Evolutionary conservation across 495 filamentous ascomycete species (phyloP).

Genomic region (Podospora conica): DNA sequence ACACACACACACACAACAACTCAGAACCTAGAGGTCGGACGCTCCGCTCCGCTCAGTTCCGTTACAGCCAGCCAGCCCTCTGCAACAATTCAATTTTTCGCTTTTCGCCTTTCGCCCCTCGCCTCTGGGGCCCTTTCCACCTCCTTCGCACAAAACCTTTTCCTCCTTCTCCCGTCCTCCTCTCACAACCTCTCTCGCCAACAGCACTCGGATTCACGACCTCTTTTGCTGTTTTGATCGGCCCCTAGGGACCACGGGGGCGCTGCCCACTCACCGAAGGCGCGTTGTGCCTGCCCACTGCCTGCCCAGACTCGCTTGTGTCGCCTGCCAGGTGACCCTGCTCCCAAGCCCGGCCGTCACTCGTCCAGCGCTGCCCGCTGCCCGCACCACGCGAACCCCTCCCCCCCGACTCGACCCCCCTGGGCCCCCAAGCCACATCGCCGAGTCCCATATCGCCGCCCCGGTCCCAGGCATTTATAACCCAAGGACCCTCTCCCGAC

Average conservation of each 20-base stretch:
- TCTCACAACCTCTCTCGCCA: neutral
- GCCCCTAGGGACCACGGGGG: conserved; percentile 12
- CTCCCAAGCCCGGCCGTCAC: neutral
- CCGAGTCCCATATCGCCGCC: neutral
- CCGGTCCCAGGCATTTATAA: neutral
- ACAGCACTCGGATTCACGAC: conserved; percentile 2
- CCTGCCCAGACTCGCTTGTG: conserved; percentile 20
- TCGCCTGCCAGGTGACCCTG: conserved; percentile 13
- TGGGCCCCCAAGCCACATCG: neutral
- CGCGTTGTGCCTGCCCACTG: conserved; percentile 24
- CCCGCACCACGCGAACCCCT: conserved; percentile 1
- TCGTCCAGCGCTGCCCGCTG: neutral
- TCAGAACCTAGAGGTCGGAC: neutral
- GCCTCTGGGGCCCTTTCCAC: neutral
- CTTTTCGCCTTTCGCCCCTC: neutral
- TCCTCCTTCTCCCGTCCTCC: neutral
- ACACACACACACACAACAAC: neutral
- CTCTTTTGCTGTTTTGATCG: conserved; percentile 27
- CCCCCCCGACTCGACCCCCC: conserved; percentile 9
- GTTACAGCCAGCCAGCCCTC: neutral
- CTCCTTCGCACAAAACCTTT: neutral
- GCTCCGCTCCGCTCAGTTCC: neutral
- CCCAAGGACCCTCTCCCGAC: neutral
- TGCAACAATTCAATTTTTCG: neutral
- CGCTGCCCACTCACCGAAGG: conserved; percentile 28